phyloP scores from a whole-genome alignment of 352 stramenopile species.

The Pseudoperonospora humuli region DNA sequence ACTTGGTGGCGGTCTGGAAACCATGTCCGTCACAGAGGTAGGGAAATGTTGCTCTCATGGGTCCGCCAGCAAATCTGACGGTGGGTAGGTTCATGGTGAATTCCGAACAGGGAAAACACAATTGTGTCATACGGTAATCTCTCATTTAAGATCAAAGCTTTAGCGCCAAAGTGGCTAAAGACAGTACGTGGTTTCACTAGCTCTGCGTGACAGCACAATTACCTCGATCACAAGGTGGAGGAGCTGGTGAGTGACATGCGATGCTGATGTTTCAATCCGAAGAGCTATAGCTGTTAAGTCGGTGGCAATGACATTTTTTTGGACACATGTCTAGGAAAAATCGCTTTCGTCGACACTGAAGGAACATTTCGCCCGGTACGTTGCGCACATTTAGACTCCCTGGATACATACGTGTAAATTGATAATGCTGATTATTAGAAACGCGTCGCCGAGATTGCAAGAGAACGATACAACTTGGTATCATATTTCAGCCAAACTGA shows the following conservation, averaged over 20 bases:
- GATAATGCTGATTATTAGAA: constrained; percentile 28
- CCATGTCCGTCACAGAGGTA: constrained; percentile 88
- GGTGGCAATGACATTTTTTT: too few relatives aligned
- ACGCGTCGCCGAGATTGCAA: constrained; percentile 77
- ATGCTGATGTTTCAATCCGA: not conserved
- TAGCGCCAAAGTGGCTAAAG: not conserved
- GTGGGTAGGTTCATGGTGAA: constrained; percentile 79
- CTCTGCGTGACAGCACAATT: constrained; percentile 82
- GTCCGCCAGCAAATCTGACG: not conserved
- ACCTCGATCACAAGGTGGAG: constrained; percentile 70
- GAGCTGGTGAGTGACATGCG: constrained; percentile 37
- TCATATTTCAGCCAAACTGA: not conserved
- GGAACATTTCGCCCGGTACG: constrained; percentile 85
- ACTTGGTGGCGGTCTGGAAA: constrained; percentile 84
- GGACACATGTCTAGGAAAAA: constrained; percentile 44
- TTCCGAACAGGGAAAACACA: constrained; percentile 94
- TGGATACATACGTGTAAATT: not conserved
- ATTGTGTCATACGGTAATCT: constrained; percentile 83
- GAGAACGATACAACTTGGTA: constrained; percentile 72
- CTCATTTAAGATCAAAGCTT: not conserved
- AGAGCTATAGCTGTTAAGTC: not conserved
- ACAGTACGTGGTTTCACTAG: constrained; percentile 12
- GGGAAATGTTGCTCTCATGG: not conserved
- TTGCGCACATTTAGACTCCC: not conserved
- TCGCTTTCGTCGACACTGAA: constrained; percentile 88